These are phyloP conservation scores for Sporothrix euskadiensis DNA, from an alignment of 2,329 filamentous ascomycete genomes.

Conservation along the genomic window DNA sequence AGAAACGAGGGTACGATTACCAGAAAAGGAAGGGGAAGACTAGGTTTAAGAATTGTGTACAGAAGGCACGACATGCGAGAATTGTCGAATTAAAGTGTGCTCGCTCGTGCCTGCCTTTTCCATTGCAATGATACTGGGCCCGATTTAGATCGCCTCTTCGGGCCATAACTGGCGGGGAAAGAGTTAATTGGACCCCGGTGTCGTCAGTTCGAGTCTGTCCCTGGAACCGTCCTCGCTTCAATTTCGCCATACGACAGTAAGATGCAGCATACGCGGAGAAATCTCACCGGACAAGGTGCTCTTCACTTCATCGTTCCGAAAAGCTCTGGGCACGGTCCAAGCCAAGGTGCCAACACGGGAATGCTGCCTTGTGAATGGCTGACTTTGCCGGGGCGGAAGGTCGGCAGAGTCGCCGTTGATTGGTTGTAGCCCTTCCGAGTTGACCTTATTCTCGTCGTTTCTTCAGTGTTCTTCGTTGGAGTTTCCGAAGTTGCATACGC, in stretches of 20 bases:
- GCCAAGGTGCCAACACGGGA: not conserved
- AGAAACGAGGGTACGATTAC: not conserved
- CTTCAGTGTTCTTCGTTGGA: not conserved
- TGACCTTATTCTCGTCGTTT: not conserved
- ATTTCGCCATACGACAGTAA: not conserved
- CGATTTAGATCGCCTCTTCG: conserved; percentile 13
- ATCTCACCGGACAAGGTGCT: conserved; percentile 2
- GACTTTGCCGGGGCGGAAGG: not conserved
- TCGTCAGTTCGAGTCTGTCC: not conserved
- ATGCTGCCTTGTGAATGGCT: conserved; percentile 10
- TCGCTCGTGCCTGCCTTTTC: conserved; percentile 5
- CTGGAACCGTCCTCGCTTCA: not conserved
- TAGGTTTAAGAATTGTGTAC: not conserved
- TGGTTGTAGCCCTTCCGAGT: not conserved
- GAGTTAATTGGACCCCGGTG: no score
- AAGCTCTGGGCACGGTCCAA: not conserved
- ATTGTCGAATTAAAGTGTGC: not conserved
- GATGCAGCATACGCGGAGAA: conserved; percentile 7
- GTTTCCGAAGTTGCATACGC: not conserved
- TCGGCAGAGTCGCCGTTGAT: not conserved
- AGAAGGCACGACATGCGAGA: not conserved
- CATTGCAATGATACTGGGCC: not conserved
- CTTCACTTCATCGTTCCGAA: conserved; percentile 20
- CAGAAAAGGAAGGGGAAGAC: not conserved
- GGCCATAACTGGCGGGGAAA: conserved; percentile 6